Base-by-base conservation (phyloP, 2,329 filamentous ascomycete genomes). In the Cordyceps tenuipes region DNA sequence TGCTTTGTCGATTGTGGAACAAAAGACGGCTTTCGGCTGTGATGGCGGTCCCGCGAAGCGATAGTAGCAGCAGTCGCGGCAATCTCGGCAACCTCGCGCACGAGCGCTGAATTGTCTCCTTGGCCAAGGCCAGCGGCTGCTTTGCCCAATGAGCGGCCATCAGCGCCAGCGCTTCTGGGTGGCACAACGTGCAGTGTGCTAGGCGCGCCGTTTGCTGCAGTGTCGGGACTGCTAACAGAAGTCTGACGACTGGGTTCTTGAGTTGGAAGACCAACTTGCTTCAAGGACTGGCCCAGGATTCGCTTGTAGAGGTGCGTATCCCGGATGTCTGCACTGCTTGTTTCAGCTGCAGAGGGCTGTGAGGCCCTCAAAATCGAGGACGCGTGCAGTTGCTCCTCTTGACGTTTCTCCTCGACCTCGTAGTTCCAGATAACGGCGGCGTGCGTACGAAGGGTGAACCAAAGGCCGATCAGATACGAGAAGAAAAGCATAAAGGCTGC, bases 341-440 rank as follows among this genome's bases (percentile, higher is more conserved):
- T 73, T 47, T 84, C 79, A 26, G 70, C 77, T 5, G 76, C 64
- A 6, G 75, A 69, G 12, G 65, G 67, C 46, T 76, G 75, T 19
- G 75, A 73, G 26, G 73, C 10, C 31, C 72, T 68, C 52, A 72
- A 58, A 12, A 66, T 64, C 1, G 57, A 50, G 68, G 71, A 34
- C 12, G 70, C 63, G 23, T 73, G 72, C 60, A 74, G 65, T 17
- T 74, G 71, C 17, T 86, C 82, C 13, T 85, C 82, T 46, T 83
- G 78, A 67, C 84, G 87, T 75, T 91, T 92, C 73, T 92, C 89
- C 44, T 92, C 89, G 3, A 81, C 71, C 63, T 97, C 92, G 9
- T 83, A 88, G 68, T 91, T 94, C 94, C 94, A 99, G 65, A 99
- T 99, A 50, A 97, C 89, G 5, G 95, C 92, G 4, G 94, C 94